Percentiles rank a stretch among this genome's conserved stretches.
phyloP scores from a whole-genome alignment of 2,329 filamentous ascomycete genomes.

The Fusarium tjaetaba region DNA sequence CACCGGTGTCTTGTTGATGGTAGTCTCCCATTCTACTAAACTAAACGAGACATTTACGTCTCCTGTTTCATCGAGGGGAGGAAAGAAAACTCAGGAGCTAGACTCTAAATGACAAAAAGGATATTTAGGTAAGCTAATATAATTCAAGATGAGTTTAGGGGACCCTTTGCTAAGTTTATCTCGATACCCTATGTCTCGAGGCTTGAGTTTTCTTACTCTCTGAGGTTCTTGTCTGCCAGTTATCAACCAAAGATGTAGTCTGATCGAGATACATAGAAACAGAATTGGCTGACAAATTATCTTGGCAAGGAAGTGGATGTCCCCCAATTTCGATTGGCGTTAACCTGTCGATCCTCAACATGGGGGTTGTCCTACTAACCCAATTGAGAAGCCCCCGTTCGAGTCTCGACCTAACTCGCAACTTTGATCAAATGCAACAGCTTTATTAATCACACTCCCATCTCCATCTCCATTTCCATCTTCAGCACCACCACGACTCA shows the following conservation, averaged over 20 bases:
- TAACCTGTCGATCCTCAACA: constrained; percentile 26
- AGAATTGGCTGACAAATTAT: constrained; percentile 21
- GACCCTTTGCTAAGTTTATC: too few species aligned
- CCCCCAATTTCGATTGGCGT: constrained; percentile 20
- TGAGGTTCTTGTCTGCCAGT: neutral
- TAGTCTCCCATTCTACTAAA: neutral
- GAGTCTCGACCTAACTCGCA: neutral
- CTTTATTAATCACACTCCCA: neutral
- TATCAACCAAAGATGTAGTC: neutral
- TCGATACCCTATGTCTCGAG: too few species aligned
- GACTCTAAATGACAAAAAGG: neutral
- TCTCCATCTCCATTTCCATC: neutral
- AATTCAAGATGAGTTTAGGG: neutral
- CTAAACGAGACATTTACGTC: neutral
- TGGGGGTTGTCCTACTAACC: constrained; percentile 22
- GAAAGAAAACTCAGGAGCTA: neutral
- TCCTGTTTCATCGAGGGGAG: neutral
- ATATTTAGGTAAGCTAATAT: neutral
- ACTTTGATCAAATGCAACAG: constrained; percentile 4
- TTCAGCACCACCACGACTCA: neutral
- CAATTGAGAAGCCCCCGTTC: constrained; percentile 17
- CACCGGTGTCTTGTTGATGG: neutral
- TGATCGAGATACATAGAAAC: neutral
- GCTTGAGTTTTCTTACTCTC: neutral
- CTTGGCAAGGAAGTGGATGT: constrained; percentile 6